Evolutionary conservation across 1,284 basidiomycete species (phyloP).

Genomic region (Tilletiaria anomala): DNA sequence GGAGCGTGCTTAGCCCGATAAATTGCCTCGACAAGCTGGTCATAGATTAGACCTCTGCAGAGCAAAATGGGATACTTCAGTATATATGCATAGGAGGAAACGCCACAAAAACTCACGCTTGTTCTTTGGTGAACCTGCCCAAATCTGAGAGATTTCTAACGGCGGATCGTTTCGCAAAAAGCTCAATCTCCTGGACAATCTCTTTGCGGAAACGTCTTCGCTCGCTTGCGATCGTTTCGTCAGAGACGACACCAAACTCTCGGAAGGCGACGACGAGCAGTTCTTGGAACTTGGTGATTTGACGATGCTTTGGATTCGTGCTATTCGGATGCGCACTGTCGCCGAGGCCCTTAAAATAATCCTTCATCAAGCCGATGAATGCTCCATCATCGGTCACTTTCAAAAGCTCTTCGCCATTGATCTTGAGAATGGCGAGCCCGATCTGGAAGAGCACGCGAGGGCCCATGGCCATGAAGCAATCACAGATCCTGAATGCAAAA

Average conservation of each 20-base stretch:
- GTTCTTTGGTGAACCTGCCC: constrained; percentile 72
- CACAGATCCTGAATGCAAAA: constrained; percentile 94
- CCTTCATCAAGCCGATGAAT: constrained; percentile 56
- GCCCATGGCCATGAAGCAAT: constrained; percentile 98
- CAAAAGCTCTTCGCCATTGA: constrained; percentile 88
- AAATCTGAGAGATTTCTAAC: constrained; percentile 72
- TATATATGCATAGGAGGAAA: constrained; percentile 13
- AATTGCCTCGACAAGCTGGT: constrained; percentile 37
- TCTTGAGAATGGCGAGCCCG: constrained; percentile 85
- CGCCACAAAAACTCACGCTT: constrained; percentile 68
- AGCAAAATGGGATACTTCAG: background rate
- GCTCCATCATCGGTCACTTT: constrained; percentile 92
- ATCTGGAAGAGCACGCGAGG: constrained; percentile 96
- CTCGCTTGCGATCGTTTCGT: constrained; percentile 81
- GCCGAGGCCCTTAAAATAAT: constrained; percentile 84
- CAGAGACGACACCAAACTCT: constrained; percentile 89
- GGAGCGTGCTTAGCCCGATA: constrained; percentile 34
- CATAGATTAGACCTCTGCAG: constrained; percentile 25
- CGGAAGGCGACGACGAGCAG: constrained; percentile 48
- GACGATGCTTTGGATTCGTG: constrained; percentile 70
- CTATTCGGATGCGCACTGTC: constrained; percentile 88
- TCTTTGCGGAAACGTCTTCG: constrained; percentile 74
- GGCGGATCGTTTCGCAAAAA: constrained; percentile 86
- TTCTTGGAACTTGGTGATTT: constrained; percentile 96
- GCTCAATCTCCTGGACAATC: constrained; percentile 84